Percentiles rank a stretch among this genome's conserved stretches.
Evolutionary conservation across 2,329 filamentous ascomycete species (phyloP).

Genomic region (Aspergillus melleus): DNA sequence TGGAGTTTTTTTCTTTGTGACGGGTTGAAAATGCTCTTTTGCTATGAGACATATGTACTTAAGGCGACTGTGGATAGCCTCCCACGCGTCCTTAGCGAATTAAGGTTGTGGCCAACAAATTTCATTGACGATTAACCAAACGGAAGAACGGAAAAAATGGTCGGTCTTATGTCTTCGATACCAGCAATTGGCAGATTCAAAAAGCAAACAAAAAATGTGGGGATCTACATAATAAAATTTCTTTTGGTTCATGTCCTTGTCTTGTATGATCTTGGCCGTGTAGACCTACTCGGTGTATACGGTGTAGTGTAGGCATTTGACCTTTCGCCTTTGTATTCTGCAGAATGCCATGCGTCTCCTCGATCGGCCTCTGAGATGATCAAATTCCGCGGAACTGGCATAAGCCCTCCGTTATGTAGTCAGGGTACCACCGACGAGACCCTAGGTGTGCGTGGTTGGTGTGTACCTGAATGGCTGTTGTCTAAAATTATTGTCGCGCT

Average conservation of each 20-base stretch:
- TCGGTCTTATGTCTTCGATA: constrained; percentile 12
- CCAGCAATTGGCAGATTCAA: background rate
- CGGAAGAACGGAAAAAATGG: constrained; percentile 22
- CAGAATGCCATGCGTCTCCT: too few relatives aligned
- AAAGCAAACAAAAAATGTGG: background rate
- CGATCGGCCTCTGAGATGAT: too few relatives aligned
- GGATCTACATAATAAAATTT: constrained; percentile 5
- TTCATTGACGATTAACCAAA: constrained; percentile 30
- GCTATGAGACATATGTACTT: constrained; percentile 45
- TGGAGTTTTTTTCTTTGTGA: constrained; percentile 60
- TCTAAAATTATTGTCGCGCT: too few relatives aligned
- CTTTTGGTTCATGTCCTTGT: background rate
- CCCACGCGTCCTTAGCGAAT: constrained; percentile 41
- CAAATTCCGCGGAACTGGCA: too few relatives aligned
- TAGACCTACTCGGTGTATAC: too few relatives aligned
- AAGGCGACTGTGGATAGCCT: constrained; percentile 41
- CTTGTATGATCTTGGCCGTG: background rate
- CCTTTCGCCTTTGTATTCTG: too few relatives aligned
- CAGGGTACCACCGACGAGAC: too few relatives aligned
- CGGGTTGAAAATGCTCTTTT: constrained; percentile 42
- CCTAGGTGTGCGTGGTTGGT: too few relatives aligned
- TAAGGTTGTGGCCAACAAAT: constrained; percentile 42
- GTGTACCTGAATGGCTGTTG: too few relatives aligned
- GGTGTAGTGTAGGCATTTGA: background rate
- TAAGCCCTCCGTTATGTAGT: too few relatives aligned